Evolutionary conservation across 306 rosid species (phyloP), one percentile per base, ranked within the genome.

Genomic region (Mimosa bimucronata): DNA sequence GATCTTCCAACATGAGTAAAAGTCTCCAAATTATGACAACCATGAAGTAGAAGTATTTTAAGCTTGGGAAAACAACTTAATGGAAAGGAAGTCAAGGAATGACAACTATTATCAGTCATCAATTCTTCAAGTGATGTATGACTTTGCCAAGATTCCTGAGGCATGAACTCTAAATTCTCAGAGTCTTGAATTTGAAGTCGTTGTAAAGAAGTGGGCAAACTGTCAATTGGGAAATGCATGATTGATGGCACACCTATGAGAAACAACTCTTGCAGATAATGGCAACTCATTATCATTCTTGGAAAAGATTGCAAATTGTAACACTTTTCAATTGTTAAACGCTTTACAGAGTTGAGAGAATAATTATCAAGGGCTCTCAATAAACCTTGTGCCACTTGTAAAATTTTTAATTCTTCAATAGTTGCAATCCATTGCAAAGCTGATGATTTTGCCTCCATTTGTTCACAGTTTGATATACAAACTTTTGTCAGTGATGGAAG

Each of bases 11-110:
- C 74, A 41, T 69, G 21, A 21, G 74, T 42, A 6, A 69, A 41
- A 21, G 21, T 21, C 34, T 69, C 55, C 37, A 69, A 25, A 21
- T 23, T 13, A 6, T 16, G 55, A 41, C 74, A 69, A 12, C 0
- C 0, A 10, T 0, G 0, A 14, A 69, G 0, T 3, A 0, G 0
- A 69, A 69, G 55, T 2, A 0, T 0, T 26, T 69, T 13, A 10
- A 69, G 74, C 6, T 6, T 7, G 15, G 53, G 57, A 30, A 69
- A 69, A 69, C 74, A 12, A 2, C 23, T 21, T 21, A 69, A 69
- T 25, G 74, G 74, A 25, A 69, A 69, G 12, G 74, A 69, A 6
- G 2, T 25, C 74, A 69, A 21, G 7, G 34, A 42, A 69, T 5
- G 55, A 1, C 37, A 69, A 7, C 74, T 69, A 25, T 41, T 42